Base-by-base conservation (phyloP, 2,329 filamentous ascomycete species). In the Aspergillus ochraceus region DNA sequence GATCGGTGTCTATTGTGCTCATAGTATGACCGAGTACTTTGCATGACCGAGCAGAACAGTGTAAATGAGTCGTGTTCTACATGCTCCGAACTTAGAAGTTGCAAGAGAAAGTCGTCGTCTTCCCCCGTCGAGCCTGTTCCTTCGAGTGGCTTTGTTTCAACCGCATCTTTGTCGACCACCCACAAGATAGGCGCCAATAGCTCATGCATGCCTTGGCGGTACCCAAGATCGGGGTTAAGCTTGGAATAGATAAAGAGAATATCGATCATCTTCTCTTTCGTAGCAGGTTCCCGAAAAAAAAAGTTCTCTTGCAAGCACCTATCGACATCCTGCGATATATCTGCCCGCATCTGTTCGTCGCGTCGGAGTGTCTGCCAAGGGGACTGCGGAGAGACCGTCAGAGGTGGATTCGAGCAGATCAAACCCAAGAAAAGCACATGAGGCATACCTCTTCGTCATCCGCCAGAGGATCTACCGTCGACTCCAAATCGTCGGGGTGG, bases 141-240 rank as follows among this genome's bases (percentile, higher is more conserved):
- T 49, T 76, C 70, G 50, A 68, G 65, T 3, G 75, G 71, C 2
- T 71, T 67, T 3, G 76, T 74, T 55, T 90, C 83, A 54, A 97
- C 80, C 6, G 93, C 89, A 77, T 99, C 95, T 67, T 88, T 83
- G 66, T 93, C 87, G 6, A 98, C 80, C 2, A 92, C 90, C 83
- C 92, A 92, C 6, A 97, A 80, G 42, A 99, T 87, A 0, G 95
- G 93, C 0, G 95, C 95, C 14, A 98, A 82, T 49, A 99, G 81
- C 77, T 99, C 95, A 73, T 99, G 95, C 94, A 99, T 99, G 11
- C 95, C 95, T 78, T 99, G 95, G n/a, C 95, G 87, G 73, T 99
- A 99, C 17, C 92, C 92, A 56, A 92, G 84, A 66, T 89, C 87
- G 1, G 91, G 91, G 70, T 98, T 91, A 55, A 96, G 84, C 76